A percentile compares a stretch with the other conserved stretches of the same genome.
Conservation (phyloP, 2,329 filamentous ascomycete genomes). For the Calonectria leucothoes region DNA sequence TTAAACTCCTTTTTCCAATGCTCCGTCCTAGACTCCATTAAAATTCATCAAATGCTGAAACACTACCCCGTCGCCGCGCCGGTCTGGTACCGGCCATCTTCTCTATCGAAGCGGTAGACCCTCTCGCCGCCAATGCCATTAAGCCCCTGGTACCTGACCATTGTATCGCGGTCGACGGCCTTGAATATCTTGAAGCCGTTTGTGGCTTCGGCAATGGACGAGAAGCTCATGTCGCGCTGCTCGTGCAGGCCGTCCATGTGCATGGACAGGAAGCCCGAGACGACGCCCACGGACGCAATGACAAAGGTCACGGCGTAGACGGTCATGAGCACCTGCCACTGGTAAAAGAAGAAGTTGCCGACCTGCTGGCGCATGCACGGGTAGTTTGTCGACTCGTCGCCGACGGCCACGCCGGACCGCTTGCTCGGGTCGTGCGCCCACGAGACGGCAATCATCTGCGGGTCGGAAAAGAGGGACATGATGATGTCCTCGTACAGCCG, state of each 20-base stretch:
- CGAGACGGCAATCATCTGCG: constrained; percentile 31
- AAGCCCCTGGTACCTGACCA: neutral
- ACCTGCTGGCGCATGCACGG: constrained; percentile 23
- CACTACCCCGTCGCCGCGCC: neutral
- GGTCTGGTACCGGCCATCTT: neutral
- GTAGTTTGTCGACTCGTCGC: constrained; percentile 20
- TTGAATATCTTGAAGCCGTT: constrained; percentile 21
- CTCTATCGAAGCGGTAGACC: neutral
- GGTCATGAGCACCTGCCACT: constrained; percentile 19
- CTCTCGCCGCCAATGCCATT: neutral
- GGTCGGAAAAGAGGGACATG: constrained; percentile 33
- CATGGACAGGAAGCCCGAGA: constrained; percentile 30
- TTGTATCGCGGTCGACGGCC: neutral
- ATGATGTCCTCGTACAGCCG: constrained; percentile 32
- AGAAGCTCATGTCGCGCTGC: constrained; percentile 33
- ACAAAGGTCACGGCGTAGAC: constrained; percentile 26
- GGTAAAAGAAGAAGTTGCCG: constrained; percentile 29
- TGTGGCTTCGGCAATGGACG: constrained; percentile 21
- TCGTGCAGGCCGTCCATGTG: constrained; percentile 24
- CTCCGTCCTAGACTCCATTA: neutral
- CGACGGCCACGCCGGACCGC: constrained; percentile 16
- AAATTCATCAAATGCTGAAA: neutral
- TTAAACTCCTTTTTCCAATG: too few relatives aligned
- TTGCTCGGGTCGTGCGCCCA: constrained; percentile 29
- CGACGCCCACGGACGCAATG: constrained; percentile 21